A percentile compares a stretch with the other conserved stretches of the same genome.
Evolutionary conservation across 768 basidiomycete species (phyloP).

Genomic region (Pleurotus djamor): DNA sequence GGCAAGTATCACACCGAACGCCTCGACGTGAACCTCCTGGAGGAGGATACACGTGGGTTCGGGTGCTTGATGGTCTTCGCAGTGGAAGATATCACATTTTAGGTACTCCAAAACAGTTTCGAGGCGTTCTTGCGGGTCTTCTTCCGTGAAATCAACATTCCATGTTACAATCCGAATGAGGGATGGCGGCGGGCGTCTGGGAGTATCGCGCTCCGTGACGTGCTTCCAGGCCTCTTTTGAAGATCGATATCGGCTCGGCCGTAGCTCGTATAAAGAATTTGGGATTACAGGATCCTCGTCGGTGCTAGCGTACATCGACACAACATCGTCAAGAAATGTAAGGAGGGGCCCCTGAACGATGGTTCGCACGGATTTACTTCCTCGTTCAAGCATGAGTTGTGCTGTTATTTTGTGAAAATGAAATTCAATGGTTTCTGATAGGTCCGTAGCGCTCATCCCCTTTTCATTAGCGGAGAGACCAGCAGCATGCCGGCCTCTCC

Average conservation of each 20-base stretch:
- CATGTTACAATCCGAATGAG: conserved; percentile 62
- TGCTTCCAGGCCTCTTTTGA: conserved; percentile 46
- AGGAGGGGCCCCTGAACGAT: too few species aligned
- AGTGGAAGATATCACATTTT: conserved; percentile 47
- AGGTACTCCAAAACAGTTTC: conserved; percentile 50
- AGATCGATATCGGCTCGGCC: conserved; percentile 37
- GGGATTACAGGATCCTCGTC: conserved; percentile 14
- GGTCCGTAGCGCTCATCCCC: too few species aligned
- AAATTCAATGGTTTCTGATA: too few species aligned
- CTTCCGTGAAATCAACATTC: conserved; percentile 59
- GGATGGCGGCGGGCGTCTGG: conserved; percentile 34
- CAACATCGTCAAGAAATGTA: neutral
- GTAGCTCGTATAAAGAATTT: conserved; percentile 24
- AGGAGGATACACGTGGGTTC: conserved; percentile 63
- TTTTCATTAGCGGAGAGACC: too few species aligned
- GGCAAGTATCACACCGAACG: conserved; percentile 46
- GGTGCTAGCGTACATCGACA: neutral
- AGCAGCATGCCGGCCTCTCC: too few species aligned
- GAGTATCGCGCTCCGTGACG: conserved; percentile 29
- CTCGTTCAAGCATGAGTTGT: too few species aligned
- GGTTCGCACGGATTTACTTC: too few species aligned
- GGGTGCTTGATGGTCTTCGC: conserved; percentile 42
- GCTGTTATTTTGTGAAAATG: too few species aligned
- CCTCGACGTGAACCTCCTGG: conserved; percentile 57
- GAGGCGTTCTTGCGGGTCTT: conserved; percentile 40